phyloP scores from a whole-genome alignment of 306 rosid genomes.

The Quercus parvula region DNA sequence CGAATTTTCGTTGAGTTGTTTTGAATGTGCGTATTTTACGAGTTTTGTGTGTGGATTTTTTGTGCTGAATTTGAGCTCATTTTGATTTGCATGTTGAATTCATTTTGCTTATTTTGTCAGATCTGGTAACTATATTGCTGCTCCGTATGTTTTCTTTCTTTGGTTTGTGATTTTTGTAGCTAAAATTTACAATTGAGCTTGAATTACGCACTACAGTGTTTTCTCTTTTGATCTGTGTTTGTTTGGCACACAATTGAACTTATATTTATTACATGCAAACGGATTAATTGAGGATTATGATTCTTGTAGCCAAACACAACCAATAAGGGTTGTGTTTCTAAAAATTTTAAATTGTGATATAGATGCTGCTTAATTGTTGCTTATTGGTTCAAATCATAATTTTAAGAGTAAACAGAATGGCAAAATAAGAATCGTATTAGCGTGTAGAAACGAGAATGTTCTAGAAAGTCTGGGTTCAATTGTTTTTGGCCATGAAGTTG shows the following conservation, averaged over 20 bases:
- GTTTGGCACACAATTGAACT: not conserved
- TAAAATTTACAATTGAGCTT: not conserved
- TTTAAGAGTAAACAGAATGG: not conserved
- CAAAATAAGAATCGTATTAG: not conserved
- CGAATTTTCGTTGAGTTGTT: not conserved
- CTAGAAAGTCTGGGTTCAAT: not conserved
- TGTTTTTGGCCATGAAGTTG: not conserved
- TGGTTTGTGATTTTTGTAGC: not conserved
- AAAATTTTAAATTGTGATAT: too few relatives aligned
- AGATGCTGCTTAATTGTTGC: not conserved
- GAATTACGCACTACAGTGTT: not conserved
- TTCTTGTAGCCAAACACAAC: not conserved
- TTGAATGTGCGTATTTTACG: not conserved
- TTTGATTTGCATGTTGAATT: not conserved
- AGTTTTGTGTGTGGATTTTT: not conserved
- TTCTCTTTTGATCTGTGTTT: not conserved
- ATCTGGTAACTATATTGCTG: constrained; percentile 33
- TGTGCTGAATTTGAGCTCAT: constrained; percentile 5
- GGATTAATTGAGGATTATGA: not conserved
- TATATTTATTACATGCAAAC: not conserved
- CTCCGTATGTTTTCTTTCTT: not conserved
- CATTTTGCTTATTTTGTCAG: constrained; percentile 11
- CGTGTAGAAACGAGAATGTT: not conserved
- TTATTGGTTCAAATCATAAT: not conserved
- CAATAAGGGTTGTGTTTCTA: too few relatives aligned